Evolutionary conservation across 2,329 filamentous ascomycete species (phyloP).

Genomic region (Pestalotiopsis sp.): DNA sequence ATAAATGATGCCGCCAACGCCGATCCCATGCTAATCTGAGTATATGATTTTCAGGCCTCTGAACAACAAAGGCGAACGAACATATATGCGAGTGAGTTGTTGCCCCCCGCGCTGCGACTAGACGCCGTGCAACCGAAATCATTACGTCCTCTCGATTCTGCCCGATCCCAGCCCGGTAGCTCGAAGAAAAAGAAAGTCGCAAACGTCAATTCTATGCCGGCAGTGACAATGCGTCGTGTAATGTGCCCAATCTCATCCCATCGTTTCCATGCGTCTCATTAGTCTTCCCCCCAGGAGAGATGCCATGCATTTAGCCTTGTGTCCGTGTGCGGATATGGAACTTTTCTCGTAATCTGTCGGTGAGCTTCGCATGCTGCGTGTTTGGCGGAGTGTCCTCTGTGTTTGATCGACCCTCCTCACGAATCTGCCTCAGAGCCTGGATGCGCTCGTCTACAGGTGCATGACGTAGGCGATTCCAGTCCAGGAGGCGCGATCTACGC

Average conservation of each 20-base stretch:
- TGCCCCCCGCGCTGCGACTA: neutral
- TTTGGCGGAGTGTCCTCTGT: conserved; percentile 33
- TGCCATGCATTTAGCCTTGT: conserved; percentile 27
- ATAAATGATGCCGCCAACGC: conserved; percentile 7
- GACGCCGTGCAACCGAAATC: neutral
- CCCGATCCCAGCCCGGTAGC: conserved; percentile 2
- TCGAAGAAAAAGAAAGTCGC: neutral
- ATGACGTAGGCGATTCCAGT: conserved; percentile 59
- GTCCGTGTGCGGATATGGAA: conserved; percentile 55
- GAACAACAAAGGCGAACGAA: neutral
- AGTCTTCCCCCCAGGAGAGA: neutral
- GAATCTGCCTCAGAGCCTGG: conserved; percentile 55
- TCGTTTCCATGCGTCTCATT: neutral
- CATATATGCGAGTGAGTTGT: neutral
- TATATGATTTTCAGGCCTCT: neutral
- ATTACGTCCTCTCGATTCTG: neutral
- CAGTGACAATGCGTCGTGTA: neutral
- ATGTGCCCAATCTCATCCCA: neutral
- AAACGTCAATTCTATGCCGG: neutral
- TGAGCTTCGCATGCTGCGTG: conserved; percentile 44
- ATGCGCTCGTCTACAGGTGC: conserved; percentile 66
- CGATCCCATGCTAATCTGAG: conserved; percentile 9
- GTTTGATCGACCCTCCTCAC: conserved; percentile 38
- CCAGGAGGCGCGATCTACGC: conserved; percentile 55
- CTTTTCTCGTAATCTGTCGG: conserved; percentile 53